Evolutionary conservation across 2,329 filamentous ascomycete species (phyloP).

Genomic region (Epichloe scottii): DNA sequence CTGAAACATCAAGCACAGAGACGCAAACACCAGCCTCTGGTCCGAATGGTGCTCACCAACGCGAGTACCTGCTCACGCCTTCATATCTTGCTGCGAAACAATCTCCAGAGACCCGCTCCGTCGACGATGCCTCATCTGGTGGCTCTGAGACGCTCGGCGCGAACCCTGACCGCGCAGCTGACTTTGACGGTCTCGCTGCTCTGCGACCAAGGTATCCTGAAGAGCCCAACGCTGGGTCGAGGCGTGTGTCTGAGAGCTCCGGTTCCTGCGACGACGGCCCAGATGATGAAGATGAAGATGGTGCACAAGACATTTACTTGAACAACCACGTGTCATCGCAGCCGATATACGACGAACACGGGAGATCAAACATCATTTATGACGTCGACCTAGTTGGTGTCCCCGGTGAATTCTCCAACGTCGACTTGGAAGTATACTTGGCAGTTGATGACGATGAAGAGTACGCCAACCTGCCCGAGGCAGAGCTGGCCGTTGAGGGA

Average conservation of each 20-base stretch:
- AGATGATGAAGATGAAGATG: conserved; percentile 1
- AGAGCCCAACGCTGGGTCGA: too few relatives aligned
- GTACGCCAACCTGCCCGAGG: conserved; percentile 13
- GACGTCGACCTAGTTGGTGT: conserved; percentile 14
- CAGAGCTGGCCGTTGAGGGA: conserved; percentile 19
- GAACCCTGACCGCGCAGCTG: neutral
- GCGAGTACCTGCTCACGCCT: neutral
- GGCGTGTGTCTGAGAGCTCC: neutral
- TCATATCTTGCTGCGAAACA: neutral
- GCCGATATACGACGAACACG: conserved; percentile 10
- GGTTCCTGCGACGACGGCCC: neutral
- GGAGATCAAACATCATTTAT: conserved; percentile 15
- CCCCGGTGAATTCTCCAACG: neutral
- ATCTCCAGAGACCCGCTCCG: neutral
- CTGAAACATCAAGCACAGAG: neutral
- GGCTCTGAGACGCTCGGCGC: neutral
- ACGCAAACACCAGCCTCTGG: neutral
- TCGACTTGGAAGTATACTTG: conserved; percentile 20
- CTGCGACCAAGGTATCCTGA: too few relatives aligned
- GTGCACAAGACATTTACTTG: conserved; percentile 8
- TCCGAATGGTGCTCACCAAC: neutral
- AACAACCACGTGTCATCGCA: conserved; percentile 11
- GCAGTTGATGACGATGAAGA: conserved; percentile 15
- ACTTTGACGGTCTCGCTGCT: too few relatives aligned
- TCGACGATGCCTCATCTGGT: neutral